Conservation (phyloP, 106 monocot species). For the Dendrobium huoshanense region DNA sequence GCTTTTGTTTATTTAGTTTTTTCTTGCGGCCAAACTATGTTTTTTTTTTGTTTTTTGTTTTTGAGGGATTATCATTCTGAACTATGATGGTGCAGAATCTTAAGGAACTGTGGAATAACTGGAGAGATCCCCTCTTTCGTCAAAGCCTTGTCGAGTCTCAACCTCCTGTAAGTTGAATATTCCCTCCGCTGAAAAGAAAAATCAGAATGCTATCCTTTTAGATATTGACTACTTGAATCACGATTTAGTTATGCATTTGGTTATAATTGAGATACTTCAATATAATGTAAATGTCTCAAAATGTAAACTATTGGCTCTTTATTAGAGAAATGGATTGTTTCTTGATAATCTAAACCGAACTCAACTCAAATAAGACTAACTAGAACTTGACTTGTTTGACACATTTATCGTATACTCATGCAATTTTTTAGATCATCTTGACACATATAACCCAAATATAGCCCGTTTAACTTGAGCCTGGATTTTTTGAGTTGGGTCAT, state of each 20-base stretch:
- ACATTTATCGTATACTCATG: too few species aligned
- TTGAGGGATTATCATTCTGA: not conserved
- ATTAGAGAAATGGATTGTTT: too few species aligned
- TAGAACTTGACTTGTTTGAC: too few species aligned
- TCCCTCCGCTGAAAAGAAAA: not conserved
- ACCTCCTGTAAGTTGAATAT: slow-evolving; percentile 2
- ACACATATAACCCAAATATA: too few species aligned
- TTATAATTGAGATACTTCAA: not conserved
- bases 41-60: not conserved
- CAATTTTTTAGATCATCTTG: too few species aligned
- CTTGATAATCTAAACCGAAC: too few species aligned
- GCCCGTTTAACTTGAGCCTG: too few species aligned
- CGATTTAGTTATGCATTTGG: not conserved
- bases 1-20: not conserved
- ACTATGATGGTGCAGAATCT: not conserved
- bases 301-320: too few species aligned
- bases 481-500: too few species aligned
- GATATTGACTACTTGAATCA: not conserved
- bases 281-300: not conserved
- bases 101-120: slow-evolving; percentile 10
- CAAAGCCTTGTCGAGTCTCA: not conserved
- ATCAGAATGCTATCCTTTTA: not conserved
- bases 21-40: not conserved
- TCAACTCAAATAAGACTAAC: too few species aligned
- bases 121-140: not conserved